Conservation (phyloP, 2,329 filamentous ascomycete species). For the Hypoxylon sp. region DNA sequence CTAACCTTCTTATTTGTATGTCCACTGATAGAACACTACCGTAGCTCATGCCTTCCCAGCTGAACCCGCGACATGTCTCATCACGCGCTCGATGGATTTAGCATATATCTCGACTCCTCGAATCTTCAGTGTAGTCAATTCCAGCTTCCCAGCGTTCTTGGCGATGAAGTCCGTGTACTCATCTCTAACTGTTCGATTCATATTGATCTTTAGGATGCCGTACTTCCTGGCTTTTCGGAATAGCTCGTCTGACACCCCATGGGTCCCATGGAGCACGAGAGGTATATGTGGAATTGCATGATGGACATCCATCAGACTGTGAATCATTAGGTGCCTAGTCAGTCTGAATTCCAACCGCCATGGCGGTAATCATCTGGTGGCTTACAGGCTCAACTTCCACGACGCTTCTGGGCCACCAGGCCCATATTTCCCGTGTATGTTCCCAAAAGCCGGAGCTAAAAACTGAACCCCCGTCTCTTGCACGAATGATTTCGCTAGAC, state of each 20-base stretch:
- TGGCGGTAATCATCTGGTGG: background rate
- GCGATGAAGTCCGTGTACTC: conserved; percentile 61
- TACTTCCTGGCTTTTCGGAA: conserved; percentile 56
- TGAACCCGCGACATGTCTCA: conserved; percentile 61
- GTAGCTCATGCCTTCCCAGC: conserved; percentile 57
- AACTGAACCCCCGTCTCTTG: conserved; percentile 61
- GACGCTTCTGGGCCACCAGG: conserved; percentile 53
- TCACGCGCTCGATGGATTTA: conserved; percentile 9
- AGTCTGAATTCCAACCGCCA: background rate
- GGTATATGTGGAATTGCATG: conserved; percentile 50
- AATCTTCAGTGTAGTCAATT: conserved; percentile 61
- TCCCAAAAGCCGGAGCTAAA: conserved; percentile 82
- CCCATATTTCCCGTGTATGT: conserved; percentile 83
- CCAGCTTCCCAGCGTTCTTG: conserved; percentile 56
- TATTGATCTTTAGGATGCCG: conserved; percentile 71
- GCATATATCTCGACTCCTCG: conserved; percentile 57
- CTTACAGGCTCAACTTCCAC: conserved; percentile 16
- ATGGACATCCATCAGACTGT: conserved; percentile 15
- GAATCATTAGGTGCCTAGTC: background rate
- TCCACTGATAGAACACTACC: background rate
- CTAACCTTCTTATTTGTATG: too few species aligned
- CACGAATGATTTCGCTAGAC: background rate
- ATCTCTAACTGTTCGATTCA: conserved; percentile 68
- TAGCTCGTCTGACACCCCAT: conserved; percentile 53
- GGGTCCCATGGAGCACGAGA: conserved; percentile 69